Conservation (phyloP, 1,284 basidiomycete species). For the Tilletia setariae region DNA sequence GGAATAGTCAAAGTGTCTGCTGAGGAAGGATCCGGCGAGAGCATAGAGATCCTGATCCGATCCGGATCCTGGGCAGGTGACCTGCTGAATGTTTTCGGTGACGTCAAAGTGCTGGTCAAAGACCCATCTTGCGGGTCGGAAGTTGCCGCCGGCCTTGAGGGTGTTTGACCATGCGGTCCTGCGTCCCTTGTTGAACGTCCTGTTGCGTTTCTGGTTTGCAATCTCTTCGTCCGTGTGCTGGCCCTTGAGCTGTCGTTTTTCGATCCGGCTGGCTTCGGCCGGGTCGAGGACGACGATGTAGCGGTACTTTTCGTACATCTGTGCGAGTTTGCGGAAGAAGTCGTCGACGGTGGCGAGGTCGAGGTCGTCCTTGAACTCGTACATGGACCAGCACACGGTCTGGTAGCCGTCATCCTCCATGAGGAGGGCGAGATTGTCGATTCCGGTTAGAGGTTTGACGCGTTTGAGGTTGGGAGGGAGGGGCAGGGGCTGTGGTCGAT, state of each 20-base stretch:
- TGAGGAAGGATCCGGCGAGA: slow-evolving; percentile 47
- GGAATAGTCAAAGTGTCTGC: slow-evolving; percentile 48
- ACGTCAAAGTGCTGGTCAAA: slow-evolving; percentile 48
- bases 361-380: slow-evolving; percentile 49
- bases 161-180: slow-evolving; percentile 37
- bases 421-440: slow-evolving; percentile 50
- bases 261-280: slow-evolving; percentile 32
- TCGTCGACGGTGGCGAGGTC: slow-evolving; percentile 46
- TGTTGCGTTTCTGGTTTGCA: not conserved
- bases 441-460: slow-evolving; percentile 34
- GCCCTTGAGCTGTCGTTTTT: slow-evolving; percentile 17
- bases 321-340: slow-evolving; percentile 48
- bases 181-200: slow-evolving; percentile 32
- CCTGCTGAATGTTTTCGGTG: slow-evolving; percentile 46
- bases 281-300: slow-evolving; percentile 50
- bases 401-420: slow-evolving; percentile 52
- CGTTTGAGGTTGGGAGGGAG: not conserved
- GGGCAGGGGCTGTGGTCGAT: not conserved
- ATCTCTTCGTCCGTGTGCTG: slow-evolving; percentile 21
- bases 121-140: slow-evolving; percentile 46
- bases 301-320: slow-evolving; percentile 50
- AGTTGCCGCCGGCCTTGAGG: slow-evolving; percentile 43
- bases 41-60: slow-evolving; percentile 43
- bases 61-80: slow-evolving; percentile 29
- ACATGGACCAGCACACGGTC: slow-evolving; percentile 52